Evolutionary conservation across 352 stramenopile genomes (phyloP), one percentile per base, ranked within the genome.

Genomic region (Nothophytophthora sp.): DNA sequence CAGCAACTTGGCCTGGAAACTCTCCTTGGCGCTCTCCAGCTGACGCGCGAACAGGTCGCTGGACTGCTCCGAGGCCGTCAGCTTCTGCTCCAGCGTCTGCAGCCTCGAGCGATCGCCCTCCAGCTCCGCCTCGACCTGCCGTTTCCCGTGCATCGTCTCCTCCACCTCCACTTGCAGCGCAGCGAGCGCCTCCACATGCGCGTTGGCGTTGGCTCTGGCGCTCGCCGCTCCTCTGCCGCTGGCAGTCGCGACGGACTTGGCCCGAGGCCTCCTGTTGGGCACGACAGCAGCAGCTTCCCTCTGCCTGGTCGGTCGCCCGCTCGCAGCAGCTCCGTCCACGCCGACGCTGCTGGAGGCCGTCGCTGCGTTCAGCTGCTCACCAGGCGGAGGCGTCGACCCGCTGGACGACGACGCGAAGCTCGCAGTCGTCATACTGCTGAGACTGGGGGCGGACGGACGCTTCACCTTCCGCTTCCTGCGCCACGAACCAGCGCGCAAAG

Each of bases 11-110:
- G 50, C 52, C 38, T 79, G 55, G 28, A 78, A 80, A 24, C 58
- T 70, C 12, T 78, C 73, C 39, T 85, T 73, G 8, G 78, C 55
- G 20, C 69, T 73, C 6, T 55, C 42, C 11, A 85, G 48, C 42
- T 85, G 70, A 1, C 60, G 56, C 5, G 61, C 59, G 37, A 81
- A 60, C 10, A 73, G 49, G 5, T 72, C 62, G 36, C 64, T 79
- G 1, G 69, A 69, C 30, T 74, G 64, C 28, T 85, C 61, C 5
- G 61, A 60, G 8, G 64, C 62, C 5, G 44, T 35, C 0, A 80
- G 9, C 23, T 77, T 73, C 22, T 76, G 60, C 45, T 73, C 65
- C 15, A 85, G 32, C 19, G 73, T 66, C 18, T 54, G 20, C 8
- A 65, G 60, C 18, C 35, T 47, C n/a, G 44, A 53, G 8, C 56